Percentiles rank a stretch among this genome's conserved stretches.
phyloP scores from a whole-genome alignment of 2,329 filamentous ascomycete genomes.

The Neoarthrinium moseri region DNA sequence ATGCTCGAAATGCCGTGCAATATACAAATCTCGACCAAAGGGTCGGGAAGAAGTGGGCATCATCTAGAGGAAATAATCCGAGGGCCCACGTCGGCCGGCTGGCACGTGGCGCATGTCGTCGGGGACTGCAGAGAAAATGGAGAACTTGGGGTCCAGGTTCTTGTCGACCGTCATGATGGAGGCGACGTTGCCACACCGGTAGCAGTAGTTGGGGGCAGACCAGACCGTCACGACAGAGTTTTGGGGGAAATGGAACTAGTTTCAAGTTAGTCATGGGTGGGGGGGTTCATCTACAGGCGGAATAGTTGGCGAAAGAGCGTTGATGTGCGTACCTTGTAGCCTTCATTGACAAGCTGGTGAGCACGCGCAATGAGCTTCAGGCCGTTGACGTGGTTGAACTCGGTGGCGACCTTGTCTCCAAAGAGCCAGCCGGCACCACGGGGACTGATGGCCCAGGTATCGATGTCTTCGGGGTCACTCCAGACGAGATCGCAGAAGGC shows the following conservation, averaged over 20 bases:
- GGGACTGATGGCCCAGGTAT: conserved; percentile 94
- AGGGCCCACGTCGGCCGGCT: conserved; percentile 64
- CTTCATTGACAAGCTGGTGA: conserved; percentile 98
- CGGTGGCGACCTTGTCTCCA: conserved; percentile 93
- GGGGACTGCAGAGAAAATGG: conserved; percentile 86
- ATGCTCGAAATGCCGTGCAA: conserved; percentile 3
- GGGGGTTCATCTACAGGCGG: no score
- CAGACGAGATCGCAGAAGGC: conserved; percentile 98
- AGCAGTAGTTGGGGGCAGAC: conserved; percentile 96
- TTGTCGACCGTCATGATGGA: conserved; percentile 92
- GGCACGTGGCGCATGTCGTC: conserved; percentile 81
- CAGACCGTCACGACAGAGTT: conserved; percentile 97
- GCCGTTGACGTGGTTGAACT: conserved; percentile 95
- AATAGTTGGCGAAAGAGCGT: no score
- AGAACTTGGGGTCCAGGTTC: conserved; percentile 86
- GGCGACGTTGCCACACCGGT: conserved; percentile 92
- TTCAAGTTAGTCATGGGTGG: not conserved
- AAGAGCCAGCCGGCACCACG: conserved; percentile 97
- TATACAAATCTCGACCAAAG: conserved; percentile 2
- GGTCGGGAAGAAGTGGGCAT: conserved; percentile 15
- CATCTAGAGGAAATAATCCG: conserved; percentile 67
- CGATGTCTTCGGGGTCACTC: conserved; percentile 96
- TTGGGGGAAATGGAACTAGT: conserved; percentile 85
- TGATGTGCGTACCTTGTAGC: conserved; percentile 72
- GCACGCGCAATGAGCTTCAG: conserved; percentile 94